Base-by-base conservation (phyloP, 768 basidiomycete genomes). In the Mycena kentingensis region DNA sequence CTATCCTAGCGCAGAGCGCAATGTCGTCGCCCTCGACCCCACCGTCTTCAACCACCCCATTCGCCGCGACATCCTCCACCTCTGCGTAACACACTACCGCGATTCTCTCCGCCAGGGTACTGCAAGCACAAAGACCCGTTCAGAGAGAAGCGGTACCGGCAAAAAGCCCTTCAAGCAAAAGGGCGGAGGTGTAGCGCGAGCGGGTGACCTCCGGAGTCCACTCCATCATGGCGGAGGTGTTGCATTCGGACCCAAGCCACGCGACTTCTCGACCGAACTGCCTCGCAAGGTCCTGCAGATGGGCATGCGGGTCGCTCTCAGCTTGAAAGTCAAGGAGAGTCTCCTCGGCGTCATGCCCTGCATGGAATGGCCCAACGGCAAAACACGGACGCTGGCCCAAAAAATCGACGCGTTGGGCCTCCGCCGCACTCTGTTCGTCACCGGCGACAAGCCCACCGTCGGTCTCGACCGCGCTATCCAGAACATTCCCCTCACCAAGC, bases 241-340 rank as follows among this genome's bases (percentile, higher is more conserved):
- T 34, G 92, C 92, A 5, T 94, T 93, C 55, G 93, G 93, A 26
- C 92, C 93, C 1, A 88, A 91, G 65, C 91, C 93, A 3, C 82
- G 93, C 43, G 90, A 97, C 67, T 98, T 95, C 69, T 84, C 88
- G 62, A 93, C 93, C 18, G 88, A 90, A 58, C 80, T 99, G 31
- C 90, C 91, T n/a, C 81, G 91, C 57, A 98, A 98, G 71, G 89
- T 97, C 60, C 80, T 93, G 35, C 77, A 90, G 62, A 89, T 98
- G 84, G 96, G 95, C 10, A 86, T 98, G 83, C 82, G 90, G 19
- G 87, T 94, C 45, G 94, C 92, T 2, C 70, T 98, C 38, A 93
- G 91, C 59, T 79, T 83, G 36, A 93, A 93, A 68, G 74, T 96
- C 65, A 80, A 80, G 61, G 87, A 92, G 55, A 79, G 81, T 35